phyloP scores from a whole-genome alignment of 75 land plant genomes.

The Pinus taeda region DNA sequence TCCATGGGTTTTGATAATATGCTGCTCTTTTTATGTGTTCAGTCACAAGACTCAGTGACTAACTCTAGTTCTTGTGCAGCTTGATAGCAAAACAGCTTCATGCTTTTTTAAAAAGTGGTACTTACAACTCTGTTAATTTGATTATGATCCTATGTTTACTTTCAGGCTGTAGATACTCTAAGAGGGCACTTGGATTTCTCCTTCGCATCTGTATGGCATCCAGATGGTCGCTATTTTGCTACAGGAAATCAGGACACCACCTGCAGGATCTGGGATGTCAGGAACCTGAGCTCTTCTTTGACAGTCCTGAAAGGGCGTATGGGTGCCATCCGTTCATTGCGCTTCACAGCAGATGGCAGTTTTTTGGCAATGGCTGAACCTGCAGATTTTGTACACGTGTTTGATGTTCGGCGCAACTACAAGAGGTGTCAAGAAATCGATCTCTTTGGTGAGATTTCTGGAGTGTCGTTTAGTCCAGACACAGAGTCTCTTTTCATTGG shows the following conservation, averaged over 20 bases:
- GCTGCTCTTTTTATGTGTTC: not conserved
- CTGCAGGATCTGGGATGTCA: constrained; percentile 52
- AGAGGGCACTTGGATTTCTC: constrained; percentile 50
- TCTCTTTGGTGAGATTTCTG: constrained; percentile 84
- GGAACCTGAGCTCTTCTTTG: constrained; percentile 33
- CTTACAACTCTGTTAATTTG: not conserved
- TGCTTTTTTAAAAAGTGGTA: not conserved
- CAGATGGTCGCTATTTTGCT: constrained; percentile 45
- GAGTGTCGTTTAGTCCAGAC: constrained; percentile 81
- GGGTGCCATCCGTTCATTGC: constrained; percentile 53
- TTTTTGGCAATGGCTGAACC: constrained; percentile 69
- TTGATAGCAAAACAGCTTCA: not conserved
- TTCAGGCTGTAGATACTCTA: constrained; percentile 33
- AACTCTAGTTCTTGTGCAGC: not conserved
- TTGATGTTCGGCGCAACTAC: constrained; percentile 40
- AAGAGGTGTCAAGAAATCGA: constrained; percentile 67
- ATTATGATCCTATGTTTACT: not conserved
- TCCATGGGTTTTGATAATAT: no score
- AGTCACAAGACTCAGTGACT: not conserved
- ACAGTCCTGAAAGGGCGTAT: constrained; percentile 48
- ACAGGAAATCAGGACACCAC: constrained; percentile 60
- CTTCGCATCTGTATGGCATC: constrained; percentile 64
- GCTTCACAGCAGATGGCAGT: constrained; percentile 48
- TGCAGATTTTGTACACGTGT: constrained; percentile 58
- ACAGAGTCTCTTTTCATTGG: constrained; percentile 72